Conservation (phyloP, 2,329 filamentous ascomycete species). For the Tolypocladium ovalisporum region DNA sequence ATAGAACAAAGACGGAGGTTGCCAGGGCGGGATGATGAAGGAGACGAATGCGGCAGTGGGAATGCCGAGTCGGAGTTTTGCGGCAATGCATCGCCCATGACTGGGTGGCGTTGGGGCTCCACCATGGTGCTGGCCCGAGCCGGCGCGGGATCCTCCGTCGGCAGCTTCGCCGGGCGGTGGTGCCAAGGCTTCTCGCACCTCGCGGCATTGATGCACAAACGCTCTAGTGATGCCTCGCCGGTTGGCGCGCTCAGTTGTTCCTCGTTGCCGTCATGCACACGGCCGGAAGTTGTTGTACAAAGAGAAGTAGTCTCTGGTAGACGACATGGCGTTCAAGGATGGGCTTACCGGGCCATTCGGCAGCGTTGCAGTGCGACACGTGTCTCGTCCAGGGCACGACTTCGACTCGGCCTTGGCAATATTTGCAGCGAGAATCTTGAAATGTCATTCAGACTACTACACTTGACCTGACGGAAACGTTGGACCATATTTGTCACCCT, state of each 20-base stretch:
- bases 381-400: background rate
- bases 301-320: background rate
- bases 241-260: too few species aligned
- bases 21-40: background rate
- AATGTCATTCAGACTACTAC: too few species aligned
- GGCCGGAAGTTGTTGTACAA: too few species aligned
- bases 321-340: background rate
- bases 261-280: background rate
- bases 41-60: background rate
- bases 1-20: background rate
- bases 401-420: background rate
- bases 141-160: conserved; percentile 14
- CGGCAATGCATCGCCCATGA: background rate
- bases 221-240: background rate
- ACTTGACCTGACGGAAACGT: background rate
- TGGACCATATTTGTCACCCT: background rate
- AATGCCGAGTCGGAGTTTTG: conserved; percentile 1
- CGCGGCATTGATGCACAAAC: background rate
- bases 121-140: conserved; percentile 8
- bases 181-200: background rate
- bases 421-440: too few species aligned
- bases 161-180: conserved; percentile 8
- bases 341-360: background rate
- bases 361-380: background rate
- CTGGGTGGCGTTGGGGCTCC: background rate